Base-by-base conservation (phyloP, 768 basidiomycete species). In the Lenzites betulinus region DNA sequence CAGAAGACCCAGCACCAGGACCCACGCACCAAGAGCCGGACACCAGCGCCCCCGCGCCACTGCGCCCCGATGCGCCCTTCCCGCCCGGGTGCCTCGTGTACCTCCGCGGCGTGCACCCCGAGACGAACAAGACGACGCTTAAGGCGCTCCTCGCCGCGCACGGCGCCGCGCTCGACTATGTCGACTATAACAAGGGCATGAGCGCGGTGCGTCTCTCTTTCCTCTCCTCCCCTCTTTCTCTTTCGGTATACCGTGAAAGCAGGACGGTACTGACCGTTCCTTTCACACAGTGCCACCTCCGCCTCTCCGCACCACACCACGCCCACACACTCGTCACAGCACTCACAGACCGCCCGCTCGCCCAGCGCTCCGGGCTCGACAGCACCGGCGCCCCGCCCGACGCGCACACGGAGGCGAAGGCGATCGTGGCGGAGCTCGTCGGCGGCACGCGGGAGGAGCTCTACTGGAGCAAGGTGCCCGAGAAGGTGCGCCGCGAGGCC, bases 81-180 rank as follows among this genome's bases (percentile, higher is more conserved):
- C 92, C 92, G 0, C 75, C 72, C 4, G 77, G 81, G 28, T 90
- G 90, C 58, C 83, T 94, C 8, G 77, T 90, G 30, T 90, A 88
- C 68, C 82, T 85, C 7, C 84, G 86, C 43, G 81, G 90, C 69
- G 67, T 93, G 8, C 88, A 92, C 60, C 76, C 83, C 2, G 84
- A 85, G 58, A 90, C 91, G 26, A 94, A 92, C 70, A 93, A 92
- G 71, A 93, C 92, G 0, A 87, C 89, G 0, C 77, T 94, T 16
- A 87, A 84, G 43, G 70, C 76, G 2, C 70, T 91, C 6, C 86
- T 92, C 60, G 66, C 77, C 0, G 78, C 82, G 2, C 79, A 85
- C 44, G 61, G 66, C 5, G 46, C 36, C 42, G 82, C 78, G 1
- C 71, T 93, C 28, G 89, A 93, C 67, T 94, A 94, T 56, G 81